A percentile compares a stretch with the other conserved stretches of the same genome.
These are phyloP conservation scores for Parasitella parasitica DNA, from an alignment of 371 early-diverging fungal species.

Conservation along the genomic window DNA sequence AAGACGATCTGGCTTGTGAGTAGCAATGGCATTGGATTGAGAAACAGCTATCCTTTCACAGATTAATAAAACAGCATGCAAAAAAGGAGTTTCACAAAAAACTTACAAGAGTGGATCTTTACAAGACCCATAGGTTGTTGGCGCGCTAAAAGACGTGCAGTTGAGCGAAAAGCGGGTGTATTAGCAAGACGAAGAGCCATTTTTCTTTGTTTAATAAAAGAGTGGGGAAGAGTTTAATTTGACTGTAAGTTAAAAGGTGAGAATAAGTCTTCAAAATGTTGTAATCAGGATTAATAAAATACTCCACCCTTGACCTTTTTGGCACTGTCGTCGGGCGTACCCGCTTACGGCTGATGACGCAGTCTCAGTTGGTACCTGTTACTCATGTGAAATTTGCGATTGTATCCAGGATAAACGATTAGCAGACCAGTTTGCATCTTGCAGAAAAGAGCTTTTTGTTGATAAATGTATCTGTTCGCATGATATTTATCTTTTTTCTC, in stretches of 20 bases:
- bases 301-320: slow-evolving; percentile 12
- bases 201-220: slow-evolving; percentile 4
- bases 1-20: slow-evolving; percentile 46
- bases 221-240: slow-evolving; percentile 19
- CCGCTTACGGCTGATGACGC: slow-evolving; percentile 14
- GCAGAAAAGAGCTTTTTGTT: background rate
- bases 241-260: slow-evolving; percentile 14
- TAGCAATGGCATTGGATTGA: slow-evolving; percentile 22
- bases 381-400: slow-evolving; percentile 6
- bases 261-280: background rate
- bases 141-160: slow-evolving; percentile 35
- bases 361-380: background rate
- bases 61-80: background rate
- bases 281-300: slow-evolving; percentile 1
- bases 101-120: slow-evolving; percentile 53
- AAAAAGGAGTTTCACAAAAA: background rate
- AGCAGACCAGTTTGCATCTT: background rate
- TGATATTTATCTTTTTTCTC: too few relatives aligned
- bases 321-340: background rate
- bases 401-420: background rate
- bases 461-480: too few relatives aligned
- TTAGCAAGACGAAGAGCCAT: slow-evolving; percentile 47
- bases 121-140: slow-evolving; percentile 53
- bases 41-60: slow-evolving; percentile 23
- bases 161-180: slow-evolving; percentile 41